phyloP scores from a whole-genome alignment of 2,329 filamentous ascomycete genomes.

The Cryphonectria radicalis region DNA sequence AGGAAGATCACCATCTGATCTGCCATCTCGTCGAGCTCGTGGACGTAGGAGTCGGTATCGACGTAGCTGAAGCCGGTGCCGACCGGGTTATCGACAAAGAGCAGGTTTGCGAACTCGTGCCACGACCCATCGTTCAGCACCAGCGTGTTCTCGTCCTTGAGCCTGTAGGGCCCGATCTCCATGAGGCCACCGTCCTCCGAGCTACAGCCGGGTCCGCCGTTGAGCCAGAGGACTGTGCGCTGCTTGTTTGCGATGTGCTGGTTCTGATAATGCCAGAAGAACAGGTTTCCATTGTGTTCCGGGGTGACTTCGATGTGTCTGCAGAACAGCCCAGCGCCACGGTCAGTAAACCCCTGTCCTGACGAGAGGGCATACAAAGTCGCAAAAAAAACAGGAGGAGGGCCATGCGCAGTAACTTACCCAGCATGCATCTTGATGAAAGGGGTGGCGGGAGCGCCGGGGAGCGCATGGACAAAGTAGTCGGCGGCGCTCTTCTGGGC shows the following conservation, averaged over 20 bases:
- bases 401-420: conserved; percentile 60
- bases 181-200: conserved; percentile 97
- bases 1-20: conserved; percentile 85
- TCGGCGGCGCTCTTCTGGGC: conserved; percentile 68
- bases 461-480: conserved; percentile 86
- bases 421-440: conserved; percentile 97
- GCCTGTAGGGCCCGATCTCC: conserved; percentile 90
- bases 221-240: conserved; percentile 94
- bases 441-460: conserved; percentile 79
- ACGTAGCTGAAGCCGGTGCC: conserved; percentile 97
- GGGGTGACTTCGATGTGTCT: conserved; percentile 91
- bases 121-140: conserved; percentile 91
- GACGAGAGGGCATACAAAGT: not conserved
- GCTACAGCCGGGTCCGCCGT: conserved; percentile 95
- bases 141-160: conserved; percentile 74
- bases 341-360: conserved; percentile 7
- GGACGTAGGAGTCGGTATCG: conserved; percentile 83
- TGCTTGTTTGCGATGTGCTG: conserved; percentile 90
- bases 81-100: conserved; percentile 97
- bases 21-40: conserved; percentile 87
- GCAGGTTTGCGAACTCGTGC: conserved; percentile 96
- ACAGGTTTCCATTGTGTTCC: conserved; percentile 87
- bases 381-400: not conserved
- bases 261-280: conserved; percentile 99
- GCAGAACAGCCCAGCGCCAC: conserved; percentile 16